Evolutionary conservation across 192 early-diverging fungal genomes (phyloP), one percentile per base, ranked within the genome.

Genomic region (Mortierella alpina): DNA sequence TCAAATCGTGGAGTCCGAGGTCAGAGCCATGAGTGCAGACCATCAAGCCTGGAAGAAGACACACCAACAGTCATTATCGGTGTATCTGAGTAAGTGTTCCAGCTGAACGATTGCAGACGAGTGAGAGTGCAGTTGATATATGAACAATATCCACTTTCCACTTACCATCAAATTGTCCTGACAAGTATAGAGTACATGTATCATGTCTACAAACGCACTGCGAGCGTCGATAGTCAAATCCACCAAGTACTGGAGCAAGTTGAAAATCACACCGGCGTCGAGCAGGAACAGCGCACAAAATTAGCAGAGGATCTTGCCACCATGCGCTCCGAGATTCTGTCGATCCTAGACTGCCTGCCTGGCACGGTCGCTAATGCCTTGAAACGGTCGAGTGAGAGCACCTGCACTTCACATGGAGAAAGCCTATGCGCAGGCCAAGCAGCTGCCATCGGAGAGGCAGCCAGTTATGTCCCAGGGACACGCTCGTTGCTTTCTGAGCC

Each of bases 181-280:
- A 31, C 31, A 31, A 31, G 31, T 41, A 55, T 63, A 73, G 71
- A 65, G 20, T 73, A 73, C 56, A 73, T 73, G 71, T 73, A 51
- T 18, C 39, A 20, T 52, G 42, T 73, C n/a, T 65, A n/a, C 63
- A 73, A 65, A 40, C 62, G 56, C 48, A 73, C 71, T 31, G 56
- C 58, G 15, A 51, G 44, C 17, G 55, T 64, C 4, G 71, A 73
- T 14, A 59, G 7, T 51, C 31, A 51, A 1, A 65, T 73, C 31
- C 55, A 65, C 2, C 4, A 40, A 5, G 45, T 56, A 1, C 46
- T 73, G 17, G 47, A 65, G 6, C 62, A 65, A 10, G 13, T 73
- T 40, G 52, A 51, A 45, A 18, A 49, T 13, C 71, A 65, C 15
- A 18, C 42, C 40, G 53, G 18, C 18, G 31, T 65, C 4, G 62